Evolutionary conservation across 768 basidiomycete genomes (phyloP), one percentile per base, ranked within the genome.

Genomic region (Mycena galericulata): DNA sequence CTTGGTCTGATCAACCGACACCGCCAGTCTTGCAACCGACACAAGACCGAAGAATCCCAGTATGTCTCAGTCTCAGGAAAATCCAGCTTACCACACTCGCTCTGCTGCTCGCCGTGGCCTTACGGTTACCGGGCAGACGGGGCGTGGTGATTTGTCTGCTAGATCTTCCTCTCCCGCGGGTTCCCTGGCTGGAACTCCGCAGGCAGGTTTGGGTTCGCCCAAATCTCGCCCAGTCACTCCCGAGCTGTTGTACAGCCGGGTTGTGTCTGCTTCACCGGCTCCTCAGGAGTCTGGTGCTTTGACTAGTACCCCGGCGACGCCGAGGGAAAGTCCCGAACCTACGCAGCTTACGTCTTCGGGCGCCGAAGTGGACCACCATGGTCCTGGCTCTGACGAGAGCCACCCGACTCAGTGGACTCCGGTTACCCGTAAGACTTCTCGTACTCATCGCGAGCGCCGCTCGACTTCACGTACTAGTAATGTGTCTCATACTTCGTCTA

Each of bases 391-490:
- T n/a, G 54, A 55, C 36, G 54, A 38, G 34, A 26, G 24, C n/a
- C n/a, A n/a, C 22, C n/a, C n/a, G n/a, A 34, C 8, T 40, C 9
- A 4, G 12, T 55, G 54, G 54, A 55, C 54, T 15, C 18, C 17
- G 12, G 54, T 55, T 18, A 55, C 18, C n/a, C 54, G 54, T 36
- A 55, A 55, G 54, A 55, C 54, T 40, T 32, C 34, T 36, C 54
- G 36, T 26, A 38, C 54, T 55, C 54, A 55, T 40, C 54, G 54
- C 38, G 54, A 55, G 36, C 54, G 34, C n/a, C n/a, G n/a, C 11
- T 36, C 54, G 22, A 26, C 34, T 14, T 55, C 54, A 14, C 32
- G 7, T 10, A 22, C 32, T 55, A 22, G 20, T 55, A 9, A 40
- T 36, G n/a, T 38, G 1, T 55, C 24, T 18, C 11, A 14, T 36